Evolutionary conservation across 345 rosid genomes (phyloP).

Genomic region (Syzygium aqueum): DNA sequence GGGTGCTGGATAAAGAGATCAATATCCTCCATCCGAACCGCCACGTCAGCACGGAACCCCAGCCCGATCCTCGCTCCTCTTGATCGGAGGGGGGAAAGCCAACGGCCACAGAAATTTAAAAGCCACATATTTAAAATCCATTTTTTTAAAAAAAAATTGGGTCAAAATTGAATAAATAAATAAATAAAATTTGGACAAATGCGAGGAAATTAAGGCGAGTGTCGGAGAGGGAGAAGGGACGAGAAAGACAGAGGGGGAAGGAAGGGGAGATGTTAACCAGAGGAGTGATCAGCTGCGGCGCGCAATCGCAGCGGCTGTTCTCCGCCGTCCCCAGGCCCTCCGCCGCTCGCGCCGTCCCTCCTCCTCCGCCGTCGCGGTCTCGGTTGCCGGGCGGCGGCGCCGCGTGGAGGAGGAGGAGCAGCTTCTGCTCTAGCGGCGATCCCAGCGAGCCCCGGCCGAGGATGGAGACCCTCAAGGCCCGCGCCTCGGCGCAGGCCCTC

Average conservation of each 20-base stretch:
- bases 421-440: neutral
- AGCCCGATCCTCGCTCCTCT: neutral
- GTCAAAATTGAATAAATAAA: neutral
- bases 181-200: neutral
- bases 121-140: too few species aligned
- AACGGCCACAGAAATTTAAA: conserved; percentile 1
- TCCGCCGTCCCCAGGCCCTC: neutral
- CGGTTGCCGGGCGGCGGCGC: neutral
- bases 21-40: neutral
- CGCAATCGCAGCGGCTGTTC: neutral
- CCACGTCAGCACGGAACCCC: neutral
- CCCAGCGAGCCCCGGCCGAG: conserved; percentile 1
- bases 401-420: neutral
- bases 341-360: neutral
- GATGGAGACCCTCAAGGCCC: conserved; percentile 25
- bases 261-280: conserved; percentile 7
- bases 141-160: neutral
- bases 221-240: neutral
- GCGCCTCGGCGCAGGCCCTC: conserved; percentile 59
- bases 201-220: neutral
- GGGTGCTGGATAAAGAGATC: neutral
- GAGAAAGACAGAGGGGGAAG: neutral
- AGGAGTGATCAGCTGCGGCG: conserved; percentile 2
- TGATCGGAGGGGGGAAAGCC: neutral
- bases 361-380: neutral